A percentile compares a stretch with the other conserved stretches of the same genome.
These are phyloP conservation scores for Linnemannia elongata DNA, from an alignment of 192 early-diverging fungal genomes.

Conservation along the genomic window DNA sequence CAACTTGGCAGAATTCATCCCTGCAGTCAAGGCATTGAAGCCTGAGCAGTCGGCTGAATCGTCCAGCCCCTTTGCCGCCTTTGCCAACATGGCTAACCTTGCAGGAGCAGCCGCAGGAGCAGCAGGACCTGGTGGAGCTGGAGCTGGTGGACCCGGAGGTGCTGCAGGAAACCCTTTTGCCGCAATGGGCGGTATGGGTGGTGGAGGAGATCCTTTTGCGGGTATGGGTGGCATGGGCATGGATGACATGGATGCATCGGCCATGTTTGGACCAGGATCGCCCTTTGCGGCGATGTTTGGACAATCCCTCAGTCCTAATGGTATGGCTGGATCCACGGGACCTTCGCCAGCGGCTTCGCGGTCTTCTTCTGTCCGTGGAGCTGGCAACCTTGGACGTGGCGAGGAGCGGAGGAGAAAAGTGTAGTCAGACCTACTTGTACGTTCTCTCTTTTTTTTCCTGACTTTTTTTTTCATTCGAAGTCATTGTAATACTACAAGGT, in stretches of 20 bases:
- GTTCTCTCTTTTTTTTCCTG: background rate
- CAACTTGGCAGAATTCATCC: conserved; percentile 48
- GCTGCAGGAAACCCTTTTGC: conserved; percentile 42
- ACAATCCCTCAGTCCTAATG: conserved; percentile 20
- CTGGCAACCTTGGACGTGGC: conserved; percentile 45
- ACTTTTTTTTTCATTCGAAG: background rate
- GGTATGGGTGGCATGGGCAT: conserved; percentile 16
- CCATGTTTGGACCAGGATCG: conserved; percentile 39
- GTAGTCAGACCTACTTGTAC: background rate
- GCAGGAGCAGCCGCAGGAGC: conserved; percentile 31
- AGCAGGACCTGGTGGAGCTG: conserved; percentile 13
- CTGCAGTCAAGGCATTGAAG: conserved; percentile 32
- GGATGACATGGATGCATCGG: conserved; percentile 19
- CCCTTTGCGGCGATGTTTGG: conserved; percentile 46
- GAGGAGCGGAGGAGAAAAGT: conserved; percentile 54
- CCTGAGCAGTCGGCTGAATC: conserved; percentile 24
- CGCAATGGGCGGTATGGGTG: conserved; percentile 23
- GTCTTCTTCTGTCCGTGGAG: conserved; percentile 45
- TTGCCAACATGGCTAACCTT: conserved; percentile 46
- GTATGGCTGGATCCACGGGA: background rate
- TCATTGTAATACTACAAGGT: background rate
- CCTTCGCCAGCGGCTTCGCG: conserved; percentile 10
- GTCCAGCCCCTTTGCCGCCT: conserved; percentile 7
- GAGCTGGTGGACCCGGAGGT: conserved; percentile 23
- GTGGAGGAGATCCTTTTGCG: conserved; percentile 26